Conservation (phyloP, 345 rosid species). For the Erysimum cheiranthoides region DNA sequence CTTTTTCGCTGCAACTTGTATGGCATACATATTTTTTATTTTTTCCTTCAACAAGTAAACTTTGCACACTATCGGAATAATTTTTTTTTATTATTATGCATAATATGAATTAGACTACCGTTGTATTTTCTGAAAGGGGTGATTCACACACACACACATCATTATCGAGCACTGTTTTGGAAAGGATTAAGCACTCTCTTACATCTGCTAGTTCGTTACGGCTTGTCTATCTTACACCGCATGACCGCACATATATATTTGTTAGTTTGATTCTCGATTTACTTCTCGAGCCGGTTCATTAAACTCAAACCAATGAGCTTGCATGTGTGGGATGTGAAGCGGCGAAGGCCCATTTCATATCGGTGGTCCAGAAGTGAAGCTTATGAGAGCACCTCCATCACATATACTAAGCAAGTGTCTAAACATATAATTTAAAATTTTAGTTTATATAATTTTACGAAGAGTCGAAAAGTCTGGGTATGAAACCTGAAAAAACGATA, state of each 20-base stretch:
- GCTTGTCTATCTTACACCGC: background rate
- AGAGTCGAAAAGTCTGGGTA: no score
- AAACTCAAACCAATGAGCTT: background rate
- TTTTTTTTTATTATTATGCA: background rate
- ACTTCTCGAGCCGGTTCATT: slow-evolving; percentile 1
- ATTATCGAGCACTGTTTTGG: no score
- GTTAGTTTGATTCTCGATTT: background rate
- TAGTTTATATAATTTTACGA: no score
- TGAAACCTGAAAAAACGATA: no score
- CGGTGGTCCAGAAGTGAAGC: slow-evolving; percentile 13
- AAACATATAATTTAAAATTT: no score
- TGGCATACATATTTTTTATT: slow-evolving; percentile 1
- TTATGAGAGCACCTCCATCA: no score
- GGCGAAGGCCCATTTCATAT: background rate
- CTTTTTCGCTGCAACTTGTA: slow-evolving; percentile 43
- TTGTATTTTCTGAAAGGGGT: background rate
- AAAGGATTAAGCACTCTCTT: background rate
- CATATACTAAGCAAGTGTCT: no score
- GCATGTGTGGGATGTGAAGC: background rate
- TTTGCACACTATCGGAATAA: background rate
- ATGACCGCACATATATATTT: background rate
- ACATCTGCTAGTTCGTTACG: background rate
- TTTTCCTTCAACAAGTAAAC: background rate
- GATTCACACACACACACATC: no score
- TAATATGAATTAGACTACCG: background rate